Evolutionary conservation across 2,329 filamentous ascomycete genomes (phyloP), one percentile per base, ranked within the genome.

Genomic region (Dendryphion nanum): DNA sequence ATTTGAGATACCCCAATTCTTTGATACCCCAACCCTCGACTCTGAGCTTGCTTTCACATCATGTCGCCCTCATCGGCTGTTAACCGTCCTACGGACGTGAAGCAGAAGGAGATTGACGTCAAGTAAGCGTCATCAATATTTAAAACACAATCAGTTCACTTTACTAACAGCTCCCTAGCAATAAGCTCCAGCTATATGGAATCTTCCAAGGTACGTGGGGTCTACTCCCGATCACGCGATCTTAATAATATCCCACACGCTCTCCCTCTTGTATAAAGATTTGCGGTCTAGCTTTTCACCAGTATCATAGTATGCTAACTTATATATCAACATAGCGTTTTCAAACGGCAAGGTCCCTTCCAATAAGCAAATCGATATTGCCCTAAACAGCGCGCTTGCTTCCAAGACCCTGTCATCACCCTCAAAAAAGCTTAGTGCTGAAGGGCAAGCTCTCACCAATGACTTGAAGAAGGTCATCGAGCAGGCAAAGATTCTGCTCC

Each of bases 281-380:
- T n/a, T n/a, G n/a, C n/a, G n/a, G n/a, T n/a, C n/a, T n/a, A n/a
- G n/a, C n/a, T n/a, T n/a, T n/a, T n/a, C n/a, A n/a, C n/a, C n/a
- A n/a, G n/a, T n/a, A n/a, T n/a, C n/a, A n/a, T n/a, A n/a, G n/a
- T n/a, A n/a, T n/a, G n/a, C n/a, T n/a, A n/a, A 40, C 47, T 59
- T 33, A 63, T 37, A 16, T n/a, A 5, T n/a, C 31, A 30, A 33
- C 28, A 44, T 66, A 75, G 91, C 89, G 36, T 96, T 97, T 67
- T 77, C 86, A 61, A 79, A 82, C 53, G 90, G 90, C 73, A 97
- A 96, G 68, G 83, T 90, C 31, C 91, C 91, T 47, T 95, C 90
- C 57, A 96, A 96, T 69, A 87, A 91, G 57, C 90, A 96, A 73
- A 94, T 96, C 65, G 93, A 97, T 72, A 77, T 96, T 33, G 90